A percentile compares a stretch with the other conserved stretches of the same genome.
phyloP scores from a whole-genome alignment of 805 yeast genomes.

The Tetrapisispora fleetii region DNA sequence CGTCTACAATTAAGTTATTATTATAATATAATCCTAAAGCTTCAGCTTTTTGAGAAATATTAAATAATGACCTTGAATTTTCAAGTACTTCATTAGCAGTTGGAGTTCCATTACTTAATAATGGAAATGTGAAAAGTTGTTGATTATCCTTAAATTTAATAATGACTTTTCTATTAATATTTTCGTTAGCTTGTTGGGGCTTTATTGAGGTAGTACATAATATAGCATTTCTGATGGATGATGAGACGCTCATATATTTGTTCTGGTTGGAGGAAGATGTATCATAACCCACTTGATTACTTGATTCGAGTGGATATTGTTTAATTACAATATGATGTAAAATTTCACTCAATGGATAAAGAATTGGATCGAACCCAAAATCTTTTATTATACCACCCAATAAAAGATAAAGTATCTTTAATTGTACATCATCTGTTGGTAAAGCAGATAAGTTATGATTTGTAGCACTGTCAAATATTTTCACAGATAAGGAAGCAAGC shows the following conservation, averaged over 20 bases:
- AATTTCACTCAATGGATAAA: slow-evolving; percentile 57
- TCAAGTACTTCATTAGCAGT: slow-evolving; percentile 66
- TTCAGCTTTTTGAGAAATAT: slow-evolving; percentile 27
- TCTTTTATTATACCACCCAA: slow-evolving; percentile 68
- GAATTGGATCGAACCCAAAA: slow-evolving; percentile 67
- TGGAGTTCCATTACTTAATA: slow-evolving; percentile 66
- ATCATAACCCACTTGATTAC: slow-evolving; percentile 7
- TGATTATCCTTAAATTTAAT: slow-evolving; percentile 44
- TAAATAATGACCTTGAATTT: slow-evolving; percentile 66
- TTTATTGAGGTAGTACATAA: slow-evolving; percentile 26
- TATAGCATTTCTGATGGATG: slow-evolving; percentile 2
- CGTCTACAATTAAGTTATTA: slow-evolving; percentile 31
- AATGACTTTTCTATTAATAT: slow-evolving; percentile 31
- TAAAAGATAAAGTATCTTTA: slow-evolving; percentile 45
- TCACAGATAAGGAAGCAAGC: slow-evolving; percentile 24
- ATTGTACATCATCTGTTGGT: slow-evolving; percentile 35
- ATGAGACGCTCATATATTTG: background rate
- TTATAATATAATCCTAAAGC: slow-evolving; percentile 16
- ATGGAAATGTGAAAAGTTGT: slow-evolving; percentile 57
- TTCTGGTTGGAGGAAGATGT: slow-evolving; percentile 12
- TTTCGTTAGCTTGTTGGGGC: slow-evolving; percentile 31
- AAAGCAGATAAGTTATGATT: slow-evolving; percentile 28
- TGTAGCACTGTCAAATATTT: slow-evolving; percentile 18
- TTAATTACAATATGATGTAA: slow-evolving; percentile 45
- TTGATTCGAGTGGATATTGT: slow-evolving; percentile 47